Conservation (phyloP, 2,329 filamentous ascomycete species). For the Nothophaeocryptopus gaeumannii region DNA sequence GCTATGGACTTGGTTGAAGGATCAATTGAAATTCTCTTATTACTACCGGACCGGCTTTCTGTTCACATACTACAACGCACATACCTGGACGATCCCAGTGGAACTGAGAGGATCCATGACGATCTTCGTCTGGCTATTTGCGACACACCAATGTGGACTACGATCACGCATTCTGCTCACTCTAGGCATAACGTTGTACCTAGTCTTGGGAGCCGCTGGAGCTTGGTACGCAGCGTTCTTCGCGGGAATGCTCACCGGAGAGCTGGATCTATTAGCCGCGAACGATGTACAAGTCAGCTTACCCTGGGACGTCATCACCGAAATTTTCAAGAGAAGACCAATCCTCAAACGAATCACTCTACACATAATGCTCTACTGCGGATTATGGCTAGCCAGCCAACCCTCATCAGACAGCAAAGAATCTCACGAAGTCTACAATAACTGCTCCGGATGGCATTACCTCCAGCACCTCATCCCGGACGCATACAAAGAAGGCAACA, state of each 20-base stretch:
- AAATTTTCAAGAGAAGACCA: conserved; percentile 13
- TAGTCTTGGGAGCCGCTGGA: conserved; percentile 38
- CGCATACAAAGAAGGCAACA: conserved; percentile 22
- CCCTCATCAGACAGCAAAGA: conserved; percentile 23
- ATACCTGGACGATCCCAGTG: conserved; percentile 59
- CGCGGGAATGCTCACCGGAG: conserved; percentile 59
- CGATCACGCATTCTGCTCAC: conserved; percentile 21
- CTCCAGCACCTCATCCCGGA: conserved; percentile 24
- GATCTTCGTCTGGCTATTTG: conserved; percentile 57
- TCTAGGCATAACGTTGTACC: conserved; percentile 18
- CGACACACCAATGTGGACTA: conserved; percentile 41
- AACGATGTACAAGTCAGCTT: conserved; percentile 15
- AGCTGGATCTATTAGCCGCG: conserved; percentile 56
- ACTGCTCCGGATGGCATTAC: conserved; percentile 25
- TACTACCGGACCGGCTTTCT: conserved; percentile 51
- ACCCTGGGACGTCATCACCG: conserved; percentile 20
- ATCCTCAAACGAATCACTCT: conserved; percentile 16
- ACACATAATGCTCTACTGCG: conserved; percentile 21
- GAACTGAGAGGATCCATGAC: conserved; percentile 64
- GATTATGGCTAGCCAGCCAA: conserved; percentile 25
- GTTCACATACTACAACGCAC: conserved; percentile 30
- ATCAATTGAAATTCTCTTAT: conserved; percentile 67
- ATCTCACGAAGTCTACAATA: conserved; percentile 18
- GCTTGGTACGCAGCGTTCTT: conserved; percentile 61
- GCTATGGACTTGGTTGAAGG: conserved; percentile 48